Percentiles rank a stretch among this genome's conserved stretches.
phyloP scores from a whole-genome alignment of 169 alveolate genomes.

The Theileria orientalis region DNA sequence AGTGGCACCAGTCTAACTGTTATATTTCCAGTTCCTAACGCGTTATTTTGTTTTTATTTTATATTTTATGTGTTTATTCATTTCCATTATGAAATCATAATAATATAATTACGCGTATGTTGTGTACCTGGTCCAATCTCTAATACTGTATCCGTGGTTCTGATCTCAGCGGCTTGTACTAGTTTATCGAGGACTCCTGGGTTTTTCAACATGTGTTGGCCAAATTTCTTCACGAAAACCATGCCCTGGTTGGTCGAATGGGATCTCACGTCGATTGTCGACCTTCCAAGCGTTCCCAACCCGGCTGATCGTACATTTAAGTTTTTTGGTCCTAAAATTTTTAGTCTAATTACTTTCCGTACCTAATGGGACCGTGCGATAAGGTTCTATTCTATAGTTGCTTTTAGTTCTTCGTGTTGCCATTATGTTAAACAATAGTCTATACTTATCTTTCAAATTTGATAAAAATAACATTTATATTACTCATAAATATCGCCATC shows the following conservation, averaged over 20 bases:
- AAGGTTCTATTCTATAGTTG: constrained; percentile 52
- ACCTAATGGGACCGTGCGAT: constrained; percentile 64
- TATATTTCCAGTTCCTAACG: constrained; percentile 92
- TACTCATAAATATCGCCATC: neutral
- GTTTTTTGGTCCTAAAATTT: constrained; percentile 29
- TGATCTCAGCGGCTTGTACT: constrained; percentile 93
- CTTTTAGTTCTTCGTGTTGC: constrained; percentile 53
- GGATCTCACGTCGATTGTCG: constrained; percentile 3
- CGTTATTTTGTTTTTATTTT: too few species aligned
- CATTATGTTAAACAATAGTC: constrained; percentile 8
- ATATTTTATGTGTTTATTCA: neutral
- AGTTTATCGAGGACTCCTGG: constrained; percentile 96
- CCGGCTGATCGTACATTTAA: neutral
- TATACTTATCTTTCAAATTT: neutral
- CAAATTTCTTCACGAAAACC: constrained; percentile 88
- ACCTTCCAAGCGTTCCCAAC: constrained; percentile 4
- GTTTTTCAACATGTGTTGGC: constrained; percentile 97
- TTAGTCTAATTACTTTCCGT: neutral
- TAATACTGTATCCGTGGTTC: constrained; percentile 94
- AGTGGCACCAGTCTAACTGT: constrained; percentile 93
- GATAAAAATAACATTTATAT: neutral
- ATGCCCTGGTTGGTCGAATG: constrained; percentile 55
- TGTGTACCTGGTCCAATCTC: constrained; percentile 99
- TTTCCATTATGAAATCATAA: neutral
- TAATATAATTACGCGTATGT: neutral